phyloP scores from a whole-genome alignment of 768 basidiomycete genomes.

The Pholiota molesta region DNA sequence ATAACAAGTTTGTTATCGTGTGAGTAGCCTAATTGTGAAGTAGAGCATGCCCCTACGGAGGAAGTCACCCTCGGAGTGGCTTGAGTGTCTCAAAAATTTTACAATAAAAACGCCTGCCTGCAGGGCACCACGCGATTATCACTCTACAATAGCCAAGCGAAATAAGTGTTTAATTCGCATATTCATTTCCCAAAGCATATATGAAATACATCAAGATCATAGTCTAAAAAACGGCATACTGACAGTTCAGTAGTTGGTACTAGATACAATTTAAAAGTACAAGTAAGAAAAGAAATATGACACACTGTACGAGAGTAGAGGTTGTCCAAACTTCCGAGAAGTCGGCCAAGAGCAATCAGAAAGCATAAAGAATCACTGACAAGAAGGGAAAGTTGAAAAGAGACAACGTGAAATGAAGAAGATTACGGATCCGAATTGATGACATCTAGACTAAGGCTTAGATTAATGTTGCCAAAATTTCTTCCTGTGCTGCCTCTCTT shows the following conservation, averaged over 20 bases:
- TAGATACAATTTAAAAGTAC: constrained; percentile 6
- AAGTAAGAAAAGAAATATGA: not conserved
- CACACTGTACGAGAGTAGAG: not conserved
- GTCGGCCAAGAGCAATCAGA: not conserved
- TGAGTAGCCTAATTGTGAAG: not conserved
- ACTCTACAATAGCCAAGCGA: not conserved
- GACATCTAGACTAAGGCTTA: not conserved
- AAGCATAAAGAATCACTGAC: not conserved
- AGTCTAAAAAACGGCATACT: not conserved
- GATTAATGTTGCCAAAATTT: constrained; percentile 20
- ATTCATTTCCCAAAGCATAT: not conserved
- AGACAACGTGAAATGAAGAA: constrained; percentile 5
- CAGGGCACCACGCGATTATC: not conserved
- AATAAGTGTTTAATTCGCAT: not conserved
- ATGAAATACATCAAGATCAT: not conserved
- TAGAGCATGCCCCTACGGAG: not conserved
- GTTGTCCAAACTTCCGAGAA: not conserved
- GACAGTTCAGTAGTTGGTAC: not conserved
- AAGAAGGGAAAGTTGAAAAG: constrained; percentile 1
- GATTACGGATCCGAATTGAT: constrained; percentile 6
- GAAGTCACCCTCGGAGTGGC: not conserved
- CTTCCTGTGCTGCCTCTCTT: constrained; percentile 20
- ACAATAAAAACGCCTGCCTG: not conserved
- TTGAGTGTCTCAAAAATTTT: not conserved
- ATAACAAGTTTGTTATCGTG: not conserved